Percentiles rank a stretch among this genome's conserved stretches.
phyloP scores from a whole-genome alignment of 225 moss, liverwort and hornwort genomes.

The Lunularia cruciata region DNA sequence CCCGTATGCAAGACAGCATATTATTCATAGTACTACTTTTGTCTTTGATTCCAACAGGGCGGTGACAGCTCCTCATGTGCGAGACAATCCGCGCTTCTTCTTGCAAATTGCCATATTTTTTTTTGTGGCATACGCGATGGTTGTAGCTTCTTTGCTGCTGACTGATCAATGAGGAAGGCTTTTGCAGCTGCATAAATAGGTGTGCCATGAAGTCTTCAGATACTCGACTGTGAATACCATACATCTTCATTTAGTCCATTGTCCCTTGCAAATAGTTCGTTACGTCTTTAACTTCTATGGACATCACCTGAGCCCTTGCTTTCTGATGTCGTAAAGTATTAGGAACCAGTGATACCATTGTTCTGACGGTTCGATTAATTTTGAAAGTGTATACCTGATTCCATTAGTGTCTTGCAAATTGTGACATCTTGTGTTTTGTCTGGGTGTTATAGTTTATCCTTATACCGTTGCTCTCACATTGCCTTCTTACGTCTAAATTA shows the following conservation, averaged over 20 bases:
- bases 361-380: neutral
- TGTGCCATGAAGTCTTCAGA: neutral
- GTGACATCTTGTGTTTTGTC: neutral
- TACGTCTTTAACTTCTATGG: neutral
- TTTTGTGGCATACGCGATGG: slow-evolving; percentile 48
- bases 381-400: slow-evolving; percentile 20
- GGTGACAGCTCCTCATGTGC: slow-evolving; percentile 43
- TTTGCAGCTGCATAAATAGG: neutral
- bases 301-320: neutral
- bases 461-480: too few relatives aligned
- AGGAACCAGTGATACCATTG: slow-evolving; percentile 6
- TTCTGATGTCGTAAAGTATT: neutral
- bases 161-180: slow-evolving; percentile 26
- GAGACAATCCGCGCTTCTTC: slow-evolving; percentile 53
- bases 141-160: slow-evolving; percentile 47
- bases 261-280: neutral
- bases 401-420: neutral
- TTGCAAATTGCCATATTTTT: slow-evolving; percentile 47
- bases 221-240: slow-evolving; percentile 11
- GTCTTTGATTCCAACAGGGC: slow-evolving; percentile 35
- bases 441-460: neutral
- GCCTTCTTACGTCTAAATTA: too few relatives aligned
- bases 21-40: neutral
- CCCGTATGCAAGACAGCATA: slow-evolving; percentile 26
- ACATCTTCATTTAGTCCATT: neutral